phyloP scores from a whole-genome alignment of 106 monocot species.

The Dioscorea zingiberensis region DNA sequence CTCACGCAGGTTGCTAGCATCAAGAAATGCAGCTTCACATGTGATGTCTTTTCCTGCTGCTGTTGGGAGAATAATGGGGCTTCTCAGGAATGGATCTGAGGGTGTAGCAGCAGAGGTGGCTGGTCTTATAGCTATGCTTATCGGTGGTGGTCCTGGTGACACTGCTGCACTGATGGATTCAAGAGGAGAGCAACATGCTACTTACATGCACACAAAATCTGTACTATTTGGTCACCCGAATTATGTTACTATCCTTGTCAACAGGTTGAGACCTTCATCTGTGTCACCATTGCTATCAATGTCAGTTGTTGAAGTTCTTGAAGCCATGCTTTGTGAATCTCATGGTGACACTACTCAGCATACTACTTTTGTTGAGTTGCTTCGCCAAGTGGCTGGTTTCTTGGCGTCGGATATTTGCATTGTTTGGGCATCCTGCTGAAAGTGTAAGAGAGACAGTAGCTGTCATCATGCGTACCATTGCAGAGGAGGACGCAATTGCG shows the following conservation, averaged over 20 bases:
- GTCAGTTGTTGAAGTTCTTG: conserved; percentile 91
- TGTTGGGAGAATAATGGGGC: conserved; percentile 96
- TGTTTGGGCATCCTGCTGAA: conserved; percentile 97
- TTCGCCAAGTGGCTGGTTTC: conserved; percentile 94
- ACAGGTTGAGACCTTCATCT: conserved; percentile 77
- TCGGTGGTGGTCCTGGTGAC: conserved; percentile 92
- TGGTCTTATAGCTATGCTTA: conserved; percentile 84
- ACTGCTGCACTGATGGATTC: conserved; percentile 46
- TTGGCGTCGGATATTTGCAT: conserved; percentile 71
- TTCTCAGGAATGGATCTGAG: conserved; percentile 94
- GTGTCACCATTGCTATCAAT: conserved; percentile 92
- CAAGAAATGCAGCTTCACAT: conserved; percentile 92
- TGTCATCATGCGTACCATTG: conserved; percentile 97
- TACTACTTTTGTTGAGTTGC: conserved; percentile 88
- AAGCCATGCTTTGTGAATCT: conserved; percentile 96
- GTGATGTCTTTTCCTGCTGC: conserved; percentile 99
- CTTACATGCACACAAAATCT: conserved; percentile 95
- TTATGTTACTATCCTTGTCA: conserved; percentile 80
- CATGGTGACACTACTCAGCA: conserved; percentile 99
- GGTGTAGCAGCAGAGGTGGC: conserved; percentile 89
- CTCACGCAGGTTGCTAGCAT: conserved; percentile 84
- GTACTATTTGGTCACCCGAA: conserved; percentile 75
- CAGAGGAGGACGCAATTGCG: conserved; percentile 99
- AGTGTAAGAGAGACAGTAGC: conserved; percentile 92
- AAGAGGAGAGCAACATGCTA: conserved; percentile 94